Percentiles rank a stretch among this genome's conserved stretches.
phyloP scores from a whole-genome alignment of 768 basidiomycete species.

The Auriculariales sp. region DNA sequence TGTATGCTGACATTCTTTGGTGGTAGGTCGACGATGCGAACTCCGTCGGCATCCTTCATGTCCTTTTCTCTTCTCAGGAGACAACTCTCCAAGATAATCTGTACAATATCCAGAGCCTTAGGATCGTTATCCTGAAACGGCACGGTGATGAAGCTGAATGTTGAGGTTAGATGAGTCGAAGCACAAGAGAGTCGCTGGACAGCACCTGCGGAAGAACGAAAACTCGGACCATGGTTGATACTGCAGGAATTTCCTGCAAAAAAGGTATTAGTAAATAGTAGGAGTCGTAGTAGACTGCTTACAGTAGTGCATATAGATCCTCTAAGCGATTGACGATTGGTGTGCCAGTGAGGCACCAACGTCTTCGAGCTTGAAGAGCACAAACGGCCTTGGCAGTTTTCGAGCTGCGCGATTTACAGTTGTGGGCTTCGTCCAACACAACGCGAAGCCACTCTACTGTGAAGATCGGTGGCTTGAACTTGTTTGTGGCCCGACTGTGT shows the following conservation, averaged over 20 bases:
- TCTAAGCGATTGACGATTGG: slow-evolving; percentile 91
- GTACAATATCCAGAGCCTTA: slow-evolving; percentile 88
- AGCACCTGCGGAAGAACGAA: slow-evolving; percentile 74
- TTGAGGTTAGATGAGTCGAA: slow-evolving; percentile 2
- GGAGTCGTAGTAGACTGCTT: slow-evolving; percentile 9
- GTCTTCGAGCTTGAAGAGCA: slow-evolving; percentile 58
- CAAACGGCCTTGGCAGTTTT: slow-evolving; percentile 83
- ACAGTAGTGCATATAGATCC: slow-evolving; percentile 79
- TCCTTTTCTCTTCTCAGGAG: slow-evolving; percentile 84
- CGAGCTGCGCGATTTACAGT: slow-evolving; percentile 80
- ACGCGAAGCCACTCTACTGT: slow-evolving; percentile 79
- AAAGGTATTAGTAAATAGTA: background rate
- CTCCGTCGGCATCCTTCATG: slow-evolving; percentile 78
- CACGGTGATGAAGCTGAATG: slow-evolving; percentile 65
- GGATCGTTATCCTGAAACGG: slow-evolving; percentile 86
- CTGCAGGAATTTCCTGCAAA: slow-evolving; percentile 52
- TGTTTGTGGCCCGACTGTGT: slow-evolving; percentile 40
- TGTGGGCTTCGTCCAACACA: slow-evolving; percentile 88
- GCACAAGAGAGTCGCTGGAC: slow-evolving; percentile 13
- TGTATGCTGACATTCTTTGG: slow-evolving; percentile 65
- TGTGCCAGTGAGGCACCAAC: slow-evolving; percentile 92
- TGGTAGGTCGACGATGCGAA: slow-evolving; percentile 78
- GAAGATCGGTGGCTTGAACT: slow-evolving; percentile 42
- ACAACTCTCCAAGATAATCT: slow-evolving; percentile 82
- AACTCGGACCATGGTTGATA: slow-evolving; percentile 73